Conservation (phyloP, 345 rosid genomes). For the Rhodomyrtus tomentosa region DNA sequence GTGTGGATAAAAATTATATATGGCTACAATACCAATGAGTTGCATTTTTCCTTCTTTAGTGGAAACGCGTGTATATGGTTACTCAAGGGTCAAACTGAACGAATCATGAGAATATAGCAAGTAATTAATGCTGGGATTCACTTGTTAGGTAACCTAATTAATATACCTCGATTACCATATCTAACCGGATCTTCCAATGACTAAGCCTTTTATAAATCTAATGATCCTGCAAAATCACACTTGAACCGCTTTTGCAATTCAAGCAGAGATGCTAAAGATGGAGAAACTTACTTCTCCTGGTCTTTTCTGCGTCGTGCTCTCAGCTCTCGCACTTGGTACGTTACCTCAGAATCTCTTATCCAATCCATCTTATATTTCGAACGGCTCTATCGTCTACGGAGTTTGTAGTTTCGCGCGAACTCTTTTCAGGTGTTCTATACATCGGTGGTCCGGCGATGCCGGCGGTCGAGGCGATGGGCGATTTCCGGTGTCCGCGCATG, state of each 20-base stretch:
- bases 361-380: not conserved
- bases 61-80: not conserved
- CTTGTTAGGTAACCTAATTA: not conserved
- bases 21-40: not conserved
- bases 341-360: not conserved
- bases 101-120: not conserved
- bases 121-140: not conserved
- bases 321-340: not conserved
- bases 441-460: not conserved
- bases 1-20: not conserved
- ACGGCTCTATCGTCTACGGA: not conserved
- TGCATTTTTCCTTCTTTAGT: no score
- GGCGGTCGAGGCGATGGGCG: not conserved
- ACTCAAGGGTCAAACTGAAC: not conserved
- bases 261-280: not conserved
- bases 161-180: not conserved
- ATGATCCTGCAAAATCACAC: not conserved
- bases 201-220: not conserved
- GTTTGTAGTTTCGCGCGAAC: not conserved
- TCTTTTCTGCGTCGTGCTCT: not conserved
- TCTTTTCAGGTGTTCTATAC: not conserved
- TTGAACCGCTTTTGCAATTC: not conserved
- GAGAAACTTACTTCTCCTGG: not conserved
- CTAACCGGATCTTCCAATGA: not conserved
- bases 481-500: slow-evolving; percentile 1